Conservation (phyloP, 768 basidiomycete genomes). For the Coprinopsis marcescibilis region DNA sequence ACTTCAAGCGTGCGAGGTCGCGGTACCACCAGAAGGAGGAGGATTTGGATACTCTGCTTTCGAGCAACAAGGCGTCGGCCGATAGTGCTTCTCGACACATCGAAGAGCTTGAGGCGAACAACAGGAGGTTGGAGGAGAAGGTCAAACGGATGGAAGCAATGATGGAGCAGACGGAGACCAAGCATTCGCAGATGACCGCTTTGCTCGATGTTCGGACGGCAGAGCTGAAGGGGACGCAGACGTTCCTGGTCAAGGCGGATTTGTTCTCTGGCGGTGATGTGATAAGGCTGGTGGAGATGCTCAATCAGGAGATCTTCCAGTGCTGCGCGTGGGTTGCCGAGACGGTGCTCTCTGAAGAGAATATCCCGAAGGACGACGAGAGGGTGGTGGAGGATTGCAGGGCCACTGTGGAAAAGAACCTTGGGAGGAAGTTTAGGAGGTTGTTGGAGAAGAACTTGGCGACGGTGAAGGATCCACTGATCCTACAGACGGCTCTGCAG, state of each 20-base stretch:
- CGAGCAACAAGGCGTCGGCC: not conserved
- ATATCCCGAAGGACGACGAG: not conserved
- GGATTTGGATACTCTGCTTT: not conserved
- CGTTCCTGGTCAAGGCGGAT: slow-evolving; percentile 41
- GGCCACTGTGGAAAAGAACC: not conserved
- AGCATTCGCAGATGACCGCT: not conserved
- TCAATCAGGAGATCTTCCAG: slow-evolving; percentile 48
- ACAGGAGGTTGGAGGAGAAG: not conserved
- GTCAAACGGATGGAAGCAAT: not conserved
- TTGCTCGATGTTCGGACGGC: slow-evolving; percentile 24
- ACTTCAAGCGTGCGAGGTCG: not conserved
- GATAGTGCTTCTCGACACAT: not conserved
- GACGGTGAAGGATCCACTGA: not conserved
- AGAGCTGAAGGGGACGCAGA: slow-evolving; percentile 37
- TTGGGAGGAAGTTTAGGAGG: slow-evolving; percentile 1
- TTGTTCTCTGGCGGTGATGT: slow-evolving; percentile 39
- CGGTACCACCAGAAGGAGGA: not conserved
- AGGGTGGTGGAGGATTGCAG: not conserved
- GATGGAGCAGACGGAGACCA: not conserved
- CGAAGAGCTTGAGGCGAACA: not conserved
- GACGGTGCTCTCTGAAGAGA: slow-evolving; percentile 7
- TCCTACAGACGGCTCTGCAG: slow-evolving; percentile 8
- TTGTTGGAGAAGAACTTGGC: slow-evolving; percentile 3
- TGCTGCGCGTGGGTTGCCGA: slow-evolving; percentile 41
- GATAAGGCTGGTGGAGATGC: slow-evolving; percentile 28